Base-by-base conservation (phyloP, 2,329 filamentous ascomycete genomes). In the Verticillium tricorpus region DNA sequence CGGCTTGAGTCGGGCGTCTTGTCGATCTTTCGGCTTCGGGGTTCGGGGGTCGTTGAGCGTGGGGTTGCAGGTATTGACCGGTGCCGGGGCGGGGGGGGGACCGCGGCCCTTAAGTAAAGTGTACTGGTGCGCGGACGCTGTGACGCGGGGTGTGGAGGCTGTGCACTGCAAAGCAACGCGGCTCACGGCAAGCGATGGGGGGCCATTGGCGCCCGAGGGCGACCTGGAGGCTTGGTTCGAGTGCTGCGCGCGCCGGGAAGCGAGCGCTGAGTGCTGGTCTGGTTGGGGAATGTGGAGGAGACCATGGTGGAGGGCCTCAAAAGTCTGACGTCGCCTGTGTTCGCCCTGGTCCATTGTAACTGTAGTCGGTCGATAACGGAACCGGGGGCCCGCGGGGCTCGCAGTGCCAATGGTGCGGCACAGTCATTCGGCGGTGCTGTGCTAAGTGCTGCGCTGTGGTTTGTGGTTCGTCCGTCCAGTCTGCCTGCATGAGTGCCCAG, bases 401-500 rank as follows among this genome's bases (percentile, higher is more conserved):
- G 60, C 40, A 17, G n/a, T 34, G n/a, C 63, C 62, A 65, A 64
- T 64, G 15, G 28, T 2, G 37, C 37, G 40, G 40, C 45, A 50
- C 45, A 22, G 45, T 12, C 9, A 50, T 9, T 50, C 45, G 45
- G 45, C 45, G 45, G 45, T 50, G 45, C 45, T 50, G 45, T 25
- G 45, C 45, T 50, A 4, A 22, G n/a, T 25, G 45, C 19, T 50
- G 58, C 45, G 57, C 60, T 28, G 22, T 52, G 34, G 15, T 52
- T 50, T 50, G 45, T 50, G n/a, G 45, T 59, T 56, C 25, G 31
- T 54, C 58, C 5, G 15, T 56, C 56, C 32, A 57, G 56, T 63
- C 56, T 62, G 45, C 58, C 64, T 66, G 64, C 64, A 66, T 63
- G 60, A 56, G 25, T 63, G 64, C 64, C 64, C 64, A 66, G 64